Percentiles rank a stretch among this genome's conserved stretches.
Conservation (phyloP, 352 stramenopile genomes). For the Globisporangium apiculatum region DNA sequence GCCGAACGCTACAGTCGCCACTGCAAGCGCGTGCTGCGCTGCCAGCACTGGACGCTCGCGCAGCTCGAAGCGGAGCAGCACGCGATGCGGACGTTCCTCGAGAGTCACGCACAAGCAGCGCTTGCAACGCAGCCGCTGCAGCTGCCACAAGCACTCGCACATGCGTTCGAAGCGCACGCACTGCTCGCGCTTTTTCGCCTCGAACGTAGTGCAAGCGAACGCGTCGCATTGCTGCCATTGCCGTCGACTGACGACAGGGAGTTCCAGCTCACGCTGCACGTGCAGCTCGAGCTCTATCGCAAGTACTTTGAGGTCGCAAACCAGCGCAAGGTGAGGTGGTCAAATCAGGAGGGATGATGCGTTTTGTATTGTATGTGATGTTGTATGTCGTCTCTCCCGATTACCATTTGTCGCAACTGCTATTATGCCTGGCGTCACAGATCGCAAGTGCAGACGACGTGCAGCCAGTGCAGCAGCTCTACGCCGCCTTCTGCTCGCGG, state of each 20-base stretch:
- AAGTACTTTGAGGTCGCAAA: conserved; percentile 52
- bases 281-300: conserved; percentile 43
- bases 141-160: not conserved
- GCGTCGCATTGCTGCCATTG: not conserved
- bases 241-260: not conserved
- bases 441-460: conserved; percentile 25
- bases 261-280: conserved; percentile 27
- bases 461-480: conserved; percentile 27
- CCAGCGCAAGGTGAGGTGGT: conserved; percentile 10
- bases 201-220: conserved; percentile 12
- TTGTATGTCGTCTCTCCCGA: not conserved
- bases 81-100: conserved; percentile 24
- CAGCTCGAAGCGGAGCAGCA: conserved; percentile 28
- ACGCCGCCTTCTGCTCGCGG: conserved; percentile 22
- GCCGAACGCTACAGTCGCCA: conserved; percentile 8
- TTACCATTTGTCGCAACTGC: not conserved
- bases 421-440: conserved; percentile 9
- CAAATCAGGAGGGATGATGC: not conserved
- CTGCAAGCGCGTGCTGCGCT: conserved; percentile 21
- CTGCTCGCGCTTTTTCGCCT: conserved; percentile 51
- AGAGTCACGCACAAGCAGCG: conserved; percentile 1
- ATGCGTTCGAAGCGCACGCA: conserved; percentile 34
- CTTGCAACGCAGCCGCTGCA: not conserved
- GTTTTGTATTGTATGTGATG: not conserved
- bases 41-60: conserved; percentile 22